Conservation (phyloP, 805 yeast genomes). For the Candida tammaniensis region DNA sequence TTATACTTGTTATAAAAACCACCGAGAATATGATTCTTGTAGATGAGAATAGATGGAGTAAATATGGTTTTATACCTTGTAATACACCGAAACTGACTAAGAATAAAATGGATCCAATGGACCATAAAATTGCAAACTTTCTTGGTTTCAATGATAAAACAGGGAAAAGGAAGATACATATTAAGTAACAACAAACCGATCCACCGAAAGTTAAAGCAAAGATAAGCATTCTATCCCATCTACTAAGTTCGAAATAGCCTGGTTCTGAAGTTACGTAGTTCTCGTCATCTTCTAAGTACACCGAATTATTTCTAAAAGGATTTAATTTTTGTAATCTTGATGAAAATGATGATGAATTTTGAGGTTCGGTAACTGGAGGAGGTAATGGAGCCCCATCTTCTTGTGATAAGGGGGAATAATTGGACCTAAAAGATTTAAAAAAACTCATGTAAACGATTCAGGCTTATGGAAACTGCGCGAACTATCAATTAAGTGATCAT, state of each 20-base stretch:
- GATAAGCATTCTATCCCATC: constrained; percentile 47
- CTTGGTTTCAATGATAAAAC: constrained; percentile 41
- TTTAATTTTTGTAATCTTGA: constrained; percentile 33
- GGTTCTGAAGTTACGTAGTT: constrained; percentile 44
- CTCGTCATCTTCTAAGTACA: constrained; percentile 41
- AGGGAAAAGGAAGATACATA: constrained; percentile 44
- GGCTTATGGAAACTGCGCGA: constrained; percentile 1
- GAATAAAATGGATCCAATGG: constrained; percentile 44
- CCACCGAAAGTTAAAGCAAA: constrained; percentile 45
- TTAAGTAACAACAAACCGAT: constrained; percentile 37
- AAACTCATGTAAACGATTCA: constrained; percentile 28
- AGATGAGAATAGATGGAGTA: constrained; percentile 41
- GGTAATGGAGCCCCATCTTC: constrained; percentile 37
- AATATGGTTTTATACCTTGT: constrained; percentile 40
- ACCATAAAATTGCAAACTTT: constrained; percentile 47
- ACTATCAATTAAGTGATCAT: background rate
- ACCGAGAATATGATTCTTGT: constrained; percentile 39
- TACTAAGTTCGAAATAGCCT: constrained; percentile 40
- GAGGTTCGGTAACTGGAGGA: constrained; percentile 33
- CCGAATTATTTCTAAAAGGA: constrained; percentile 36
- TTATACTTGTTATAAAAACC: constrained; percentile 35
- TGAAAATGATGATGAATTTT: constrained; percentile 18
- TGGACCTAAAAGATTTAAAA: constrained; percentile 30
- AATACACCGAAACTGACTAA: constrained; percentile 45
- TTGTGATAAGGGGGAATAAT: constrained; percentile 31